Percentiles rank a stretch among this genome's conserved stretches.
phyloP scores from a whole-genome alignment of 257 asterid genomes.

The Nicotiana sylvestris region DNA sequence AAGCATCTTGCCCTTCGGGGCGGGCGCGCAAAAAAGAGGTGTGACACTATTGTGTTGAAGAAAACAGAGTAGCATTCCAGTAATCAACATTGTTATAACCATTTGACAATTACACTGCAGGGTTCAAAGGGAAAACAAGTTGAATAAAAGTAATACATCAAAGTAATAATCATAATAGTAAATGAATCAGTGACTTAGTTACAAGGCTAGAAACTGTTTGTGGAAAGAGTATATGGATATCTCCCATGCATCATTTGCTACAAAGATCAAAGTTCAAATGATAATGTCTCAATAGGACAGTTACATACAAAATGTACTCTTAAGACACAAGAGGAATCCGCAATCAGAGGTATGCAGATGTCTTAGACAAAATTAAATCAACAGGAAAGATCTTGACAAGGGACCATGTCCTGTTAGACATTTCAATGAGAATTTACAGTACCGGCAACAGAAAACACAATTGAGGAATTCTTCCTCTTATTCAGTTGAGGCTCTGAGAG shows the following conservation, averaged over 20 bases:
- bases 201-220: constrained; percentile 19
- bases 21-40: too few species aligned
- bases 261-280: constrained; percentile 23
- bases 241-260: constrained; percentile 16
- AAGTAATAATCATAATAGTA: neutral
- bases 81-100: neutral
- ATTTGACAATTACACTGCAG: neutral
- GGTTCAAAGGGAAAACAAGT: neutral
- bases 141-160: neutral
- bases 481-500: constrained; percentile 28
- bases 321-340: constrained; percentile 19
- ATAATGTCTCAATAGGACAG: constrained; percentile 4
- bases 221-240: constrained; percentile 16
- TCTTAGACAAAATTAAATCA: constrained; percentile 22
- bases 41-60: too few species aligned
- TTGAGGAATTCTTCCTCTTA: constrained; percentile 37
- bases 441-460: constrained; percentile 22
- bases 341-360: constrained; percentile 18
- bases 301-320: constrained; percentile 12
- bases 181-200: constrained; percentile 14
- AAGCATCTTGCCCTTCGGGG: too few species aligned
- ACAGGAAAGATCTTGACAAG: constrained; percentile 26
- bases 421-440: constrained; percentile 26
- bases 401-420: constrained; percentile 27
- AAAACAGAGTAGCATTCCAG: neutral